phyloP scores from a whole-genome alignment of 2,329 filamentous ascomycete genomes.

The Berkeleyomyces basicola region DNA sequence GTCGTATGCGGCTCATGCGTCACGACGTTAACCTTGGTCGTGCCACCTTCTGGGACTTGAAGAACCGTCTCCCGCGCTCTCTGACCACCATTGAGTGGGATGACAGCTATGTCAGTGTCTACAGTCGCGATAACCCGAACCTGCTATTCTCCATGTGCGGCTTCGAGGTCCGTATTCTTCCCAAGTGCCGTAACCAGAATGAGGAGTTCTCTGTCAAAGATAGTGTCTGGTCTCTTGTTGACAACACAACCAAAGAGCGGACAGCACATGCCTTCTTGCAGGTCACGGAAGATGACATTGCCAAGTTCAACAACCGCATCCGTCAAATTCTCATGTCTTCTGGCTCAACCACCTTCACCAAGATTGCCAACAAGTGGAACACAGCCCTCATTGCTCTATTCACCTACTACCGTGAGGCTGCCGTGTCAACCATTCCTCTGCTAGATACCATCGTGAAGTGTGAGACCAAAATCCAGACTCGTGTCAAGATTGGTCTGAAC shows the following conservation, averaged over 20 bases:
- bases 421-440: constrained; percentile 83
- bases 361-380: constrained; percentile 99
- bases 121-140: constrained; percentile 95
- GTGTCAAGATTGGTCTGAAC: constrained; percentile 96
- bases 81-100: constrained; percentile 98
- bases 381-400: constrained; percentile 92
- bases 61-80: constrained; percentile 86
- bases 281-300: constrained; percentile 93
- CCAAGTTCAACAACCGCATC: constrained; percentile 98
- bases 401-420: constrained; percentile 95
- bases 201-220: constrained; percentile 97
- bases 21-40: constrained; percentile 96
- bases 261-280: constrained; percentile 96
- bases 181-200: constrained; percentile 86
- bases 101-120: constrained; percentile 94
- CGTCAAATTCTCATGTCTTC: constrained; percentile 98
- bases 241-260: constrained; percentile 91
- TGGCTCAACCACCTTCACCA: constrained; percentile 97
- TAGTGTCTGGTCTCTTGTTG: constrained; percentile 92
- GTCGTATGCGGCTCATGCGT: constrained; percentile 93
- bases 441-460: constrained; percentile 98
- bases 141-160: constrained; percentile 94
- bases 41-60: constrained; percentile 97
- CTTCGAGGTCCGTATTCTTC: constrained; percentile 90
- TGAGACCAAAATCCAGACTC: constrained; percentile 97